Evolutionary conservation across 345 rosid species (phyloP).

Genomic region (Brassica incana): DNA sequence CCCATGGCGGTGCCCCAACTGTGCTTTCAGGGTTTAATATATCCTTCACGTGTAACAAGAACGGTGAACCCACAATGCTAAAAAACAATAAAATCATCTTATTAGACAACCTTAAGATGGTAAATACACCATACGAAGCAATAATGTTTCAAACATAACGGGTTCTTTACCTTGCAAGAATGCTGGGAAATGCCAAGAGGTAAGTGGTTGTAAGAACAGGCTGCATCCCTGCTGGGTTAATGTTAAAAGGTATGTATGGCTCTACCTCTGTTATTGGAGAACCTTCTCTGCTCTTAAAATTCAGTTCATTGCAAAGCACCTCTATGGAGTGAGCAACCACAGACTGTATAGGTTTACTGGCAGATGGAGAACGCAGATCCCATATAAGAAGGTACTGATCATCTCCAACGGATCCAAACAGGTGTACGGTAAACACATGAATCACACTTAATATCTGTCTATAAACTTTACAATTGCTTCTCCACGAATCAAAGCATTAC

Average conservation of each 20-base stretch:
- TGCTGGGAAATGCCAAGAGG: slow-evolving; percentile 86
- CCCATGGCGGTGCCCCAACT: slow-evolving; percentile 87
- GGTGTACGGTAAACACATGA: slow-evolving; percentile 39
- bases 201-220: slow-evolving; percentile 90
- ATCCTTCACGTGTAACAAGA: slow-evolving; percentile 78
- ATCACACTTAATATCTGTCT: background rate
- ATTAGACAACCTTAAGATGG: slow-evolving; percentile 37
- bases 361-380: slow-evolving; percentile 84
- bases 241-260: slow-evolving; percentile 91
- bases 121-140: background rate
- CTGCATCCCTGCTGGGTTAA: slow-evolving; percentile 98
- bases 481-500: no score
- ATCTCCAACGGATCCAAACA: slow-evolving; percentile 99
- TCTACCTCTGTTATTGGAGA: slow-evolving; percentile 92
- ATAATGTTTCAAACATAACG: background rate
- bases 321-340: slow-evolving; percentile 97
- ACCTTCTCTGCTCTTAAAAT: slow-evolving; percentile 58
- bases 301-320: slow-evolving; percentile 43
- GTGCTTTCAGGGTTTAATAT: slow-evolving; percentile 82
- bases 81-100: slow-evolving; percentile 22
- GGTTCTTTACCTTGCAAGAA: slow-evolving; percentile 75
- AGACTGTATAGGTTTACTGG: slow-evolving; percentile 77
- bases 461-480: no score
- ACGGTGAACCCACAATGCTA: slow-evolving; percentile 77
- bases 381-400: slow-evolving; percentile 88